Base-by-base conservation (phyloP, 2,329 filamentous ascomycete species). In the Penicillium sp. region DNA sequence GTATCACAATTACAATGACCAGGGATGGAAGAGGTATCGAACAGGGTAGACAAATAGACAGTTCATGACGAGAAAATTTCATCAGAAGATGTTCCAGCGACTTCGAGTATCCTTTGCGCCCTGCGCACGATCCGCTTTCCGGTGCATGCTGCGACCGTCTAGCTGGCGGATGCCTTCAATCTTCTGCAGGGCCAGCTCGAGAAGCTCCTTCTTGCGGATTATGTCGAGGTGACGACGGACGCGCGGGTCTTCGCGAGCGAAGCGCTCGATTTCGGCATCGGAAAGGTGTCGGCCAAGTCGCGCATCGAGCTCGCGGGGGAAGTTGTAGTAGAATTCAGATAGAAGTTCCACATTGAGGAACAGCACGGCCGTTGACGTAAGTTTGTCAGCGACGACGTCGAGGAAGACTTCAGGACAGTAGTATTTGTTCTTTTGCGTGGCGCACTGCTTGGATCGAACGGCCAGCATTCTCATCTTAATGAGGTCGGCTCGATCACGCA, bases 301-400 rank as follows among this genome's bases (percentile, higher is more conserved):
- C 60, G 89, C 81, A 74, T 99, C 95, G 13, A 99, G 85, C 73
- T 97, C 92, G 40, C 95, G 86, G 0, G 95, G 95, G 77, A 99
- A 99, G 73, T 95, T 92, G 78, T 97, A 96, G 79, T 96, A 97
- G 75, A 98, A 99, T 72, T 99, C 96, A 2, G 91, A 94, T 18
- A 99, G 85, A 19, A 99, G 84, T 78, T 99, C 96, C 11, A 98
- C 95, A 70, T 99, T 97, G 33, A 99, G 85, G 82, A 99, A 99
- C 0, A 99, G 86, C 9, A 99, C 95, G 2, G 95, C 94, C 0
- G 95, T 99, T 1, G 92, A 89, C 3, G 94, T 96, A 50, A 99
- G 85, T 77, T 98, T 98, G 66, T 93, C 91, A 1, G 95, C 93
- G 2, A 96, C 95, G 3, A 96, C 92, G 70, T 99, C 93, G n/a